A percentile compares a stretch with the other conserved stretches of the same genome.
These are phyloP conservation scores for Lactarius trivialis DNA, from an alignment of 768 basidiomycete species.

Conservation along the genomic window DNA sequence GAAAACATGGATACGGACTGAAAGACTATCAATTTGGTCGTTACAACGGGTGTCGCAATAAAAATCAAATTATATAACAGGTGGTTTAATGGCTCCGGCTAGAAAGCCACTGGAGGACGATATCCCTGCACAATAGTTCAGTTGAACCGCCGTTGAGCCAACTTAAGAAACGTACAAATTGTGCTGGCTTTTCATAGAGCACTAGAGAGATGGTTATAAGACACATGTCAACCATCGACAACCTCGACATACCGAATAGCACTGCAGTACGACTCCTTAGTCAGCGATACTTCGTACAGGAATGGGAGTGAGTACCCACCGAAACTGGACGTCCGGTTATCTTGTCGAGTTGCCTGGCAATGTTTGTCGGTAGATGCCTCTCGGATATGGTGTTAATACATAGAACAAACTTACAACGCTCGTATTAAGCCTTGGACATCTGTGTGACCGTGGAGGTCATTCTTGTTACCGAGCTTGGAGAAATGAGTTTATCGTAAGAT, in stretches of 20 bases:
- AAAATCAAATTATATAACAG: not conserved
- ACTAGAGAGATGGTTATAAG: slow-evolving; percentile 40
- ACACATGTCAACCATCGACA: not conserved
- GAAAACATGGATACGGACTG: slow-evolving; percentile 82
- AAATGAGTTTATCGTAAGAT: not conserved
- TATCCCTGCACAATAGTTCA: slow-evolving; percentile 46
- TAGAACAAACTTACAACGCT: slow-evolving; percentile 47
- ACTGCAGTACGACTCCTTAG: slow-evolving; percentile 36
- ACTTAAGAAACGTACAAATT: slow-evolving; percentile 55
- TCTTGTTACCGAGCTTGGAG: slow-evolving; percentile 83
- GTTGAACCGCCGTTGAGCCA: slow-evolving; percentile 1
- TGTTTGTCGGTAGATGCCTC: not conserved
- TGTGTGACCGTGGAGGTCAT: slow-evolving; percentile 72
- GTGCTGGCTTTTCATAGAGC: slow-evolving; percentile 94
- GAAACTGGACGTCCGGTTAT: slow-evolving; percentile 77
- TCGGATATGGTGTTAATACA: not conserved
- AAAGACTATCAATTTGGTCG: slow-evolving; percentile 11
- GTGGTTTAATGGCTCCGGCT: slow-evolving; percentile 57
- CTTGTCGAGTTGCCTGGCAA: slow-evolving; percentile 62
- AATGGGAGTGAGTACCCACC: slow-evolving; percentile 40
- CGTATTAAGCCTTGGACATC: slow-evolving; percentile 79
- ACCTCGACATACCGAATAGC: slow-evolving; percentile 56
- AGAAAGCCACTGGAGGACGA: slow-evolving; percentile 83
- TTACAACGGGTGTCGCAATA: slow-evolving; percentile 4
- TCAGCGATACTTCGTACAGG: not conserved